Conservation (phyloP, 2,329 filamentous ascomycete genomes). For the Seiridium cupressi region DNA sequence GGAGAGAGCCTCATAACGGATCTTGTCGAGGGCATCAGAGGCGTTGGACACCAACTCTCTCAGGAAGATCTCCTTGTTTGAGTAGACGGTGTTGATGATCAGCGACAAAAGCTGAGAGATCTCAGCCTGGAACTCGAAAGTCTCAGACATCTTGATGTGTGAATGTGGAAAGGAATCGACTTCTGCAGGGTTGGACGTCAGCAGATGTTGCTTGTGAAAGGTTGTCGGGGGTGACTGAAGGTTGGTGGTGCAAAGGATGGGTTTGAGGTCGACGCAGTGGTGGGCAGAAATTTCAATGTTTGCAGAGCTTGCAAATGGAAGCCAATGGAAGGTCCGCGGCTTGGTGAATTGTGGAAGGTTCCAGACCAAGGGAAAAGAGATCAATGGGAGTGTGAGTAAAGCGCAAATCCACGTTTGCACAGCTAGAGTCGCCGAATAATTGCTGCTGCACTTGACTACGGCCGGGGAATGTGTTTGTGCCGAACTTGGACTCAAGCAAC, state of each 20-base stretch:
- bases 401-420: too few relatives aligned
- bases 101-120: conserved; percentile 99
- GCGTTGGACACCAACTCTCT: conserved; percentile 98
- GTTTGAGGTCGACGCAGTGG: not conserved
- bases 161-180: conserved; percentile 12
- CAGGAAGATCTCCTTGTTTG: conserved; percentile 99
- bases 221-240: not conserved
- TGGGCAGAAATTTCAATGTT: not conserved
- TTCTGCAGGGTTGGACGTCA: conserved; percentile 5
- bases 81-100: conserved; percentile 99
- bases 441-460: too few relatives aligned
- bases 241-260: not conserved
- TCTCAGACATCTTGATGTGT: conserved; percentile 79
- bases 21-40: conserved; percentile 99
- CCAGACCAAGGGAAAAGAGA: not conserved
- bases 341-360: not conserved
- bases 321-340: not conserved
- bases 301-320: not conserved
- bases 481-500: too few relatives aligned
- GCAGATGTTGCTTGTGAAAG: not conserved
- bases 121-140: conserved; percentile 99
- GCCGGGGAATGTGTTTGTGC: too few relatives aligned
- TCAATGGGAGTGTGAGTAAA: not conserved
- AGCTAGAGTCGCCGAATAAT: too few relatives aligned
- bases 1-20: conserved; percentile 96